Conservation (phyloP, 2,329 filamentous ascomycete genomes). For the Exserohilum rostratum region DNA sequence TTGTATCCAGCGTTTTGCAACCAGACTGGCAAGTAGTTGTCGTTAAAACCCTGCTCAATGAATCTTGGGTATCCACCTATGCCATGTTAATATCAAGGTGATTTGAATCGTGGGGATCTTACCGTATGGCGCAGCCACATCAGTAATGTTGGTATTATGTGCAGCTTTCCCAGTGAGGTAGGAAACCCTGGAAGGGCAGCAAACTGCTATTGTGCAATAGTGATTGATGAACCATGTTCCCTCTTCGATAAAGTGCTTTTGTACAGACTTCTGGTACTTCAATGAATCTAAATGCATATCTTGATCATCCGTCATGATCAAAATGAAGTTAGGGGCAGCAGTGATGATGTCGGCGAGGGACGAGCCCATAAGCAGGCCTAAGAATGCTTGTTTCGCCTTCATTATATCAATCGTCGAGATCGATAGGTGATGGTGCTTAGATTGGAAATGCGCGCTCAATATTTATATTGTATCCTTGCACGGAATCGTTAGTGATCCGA, state of each 20-base stretch:
- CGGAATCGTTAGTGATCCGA: too few relatives aligned
- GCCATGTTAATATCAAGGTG: too few relatives aligned
- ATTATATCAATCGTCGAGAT: too few relatives aligned
- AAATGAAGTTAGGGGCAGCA: too few relatives aligned
- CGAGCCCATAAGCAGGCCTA: too few relatives aligned
- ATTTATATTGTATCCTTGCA: too few relatives aligned
- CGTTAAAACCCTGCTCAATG: constrained; percentile 65
- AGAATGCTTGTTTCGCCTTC: too few relatives aligned
- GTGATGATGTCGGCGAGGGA: too few relatives aligned
- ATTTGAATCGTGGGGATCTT: too few relatives aligned
- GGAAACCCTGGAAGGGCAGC: constrained; percentile 70
- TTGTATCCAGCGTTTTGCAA: constrained; percentile 69
- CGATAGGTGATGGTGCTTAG: too few relatives aligned
- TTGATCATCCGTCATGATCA: constrained; percentile 73
- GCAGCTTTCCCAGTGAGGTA: constrained; percentile 70
- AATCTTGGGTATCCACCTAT: constrained; percentile 69
- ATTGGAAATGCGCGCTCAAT: too few relatives aligned
- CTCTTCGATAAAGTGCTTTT: constrained; percentile 62
- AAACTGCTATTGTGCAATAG: constrained; percentile 70
- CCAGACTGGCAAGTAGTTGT: constrained; percentile 71
- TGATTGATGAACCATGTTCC: constrained; percentile 68
- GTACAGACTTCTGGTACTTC: constrained; percentile 64
- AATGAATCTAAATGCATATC: constrained; percentile 67
- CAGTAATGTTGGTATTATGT: constrained; percentile 74
- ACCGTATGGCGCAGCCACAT: constrained; percentile 60